phyloP scores from a whole-genome alignment of 768 basidiomycete genomes.

The Sutorius australiensis region DNA sequence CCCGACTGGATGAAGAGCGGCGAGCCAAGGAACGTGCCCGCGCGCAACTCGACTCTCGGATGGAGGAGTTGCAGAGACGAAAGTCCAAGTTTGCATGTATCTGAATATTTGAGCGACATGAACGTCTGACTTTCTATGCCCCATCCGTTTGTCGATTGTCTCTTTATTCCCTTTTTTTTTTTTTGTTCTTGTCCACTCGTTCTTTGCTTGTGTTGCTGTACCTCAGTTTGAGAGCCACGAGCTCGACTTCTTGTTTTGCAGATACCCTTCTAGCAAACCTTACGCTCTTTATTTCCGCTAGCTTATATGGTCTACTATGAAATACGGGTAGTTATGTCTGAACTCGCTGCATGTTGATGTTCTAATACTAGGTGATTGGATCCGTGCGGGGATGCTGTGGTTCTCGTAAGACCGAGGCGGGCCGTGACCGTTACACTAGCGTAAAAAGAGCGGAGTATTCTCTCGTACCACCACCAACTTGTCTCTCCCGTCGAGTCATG shows the following conservation, averaged over 20 bases:
- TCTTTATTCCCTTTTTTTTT: slow-evolving; percentile 1
- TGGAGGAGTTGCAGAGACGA: slow-evolving; percentile 79
- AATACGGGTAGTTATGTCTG: slow-evolving; percentile 23
- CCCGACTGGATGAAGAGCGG: slow-evolving; percentile 81
- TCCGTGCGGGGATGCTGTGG: slow-evolving; percentile 7
- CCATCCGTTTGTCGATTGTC: neutral
- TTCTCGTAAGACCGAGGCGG: slow-evolving; percentile 4
- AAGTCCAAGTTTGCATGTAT: slow-evolving; percentile 93
- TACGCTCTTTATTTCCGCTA: slow-evolving; percentile 21
- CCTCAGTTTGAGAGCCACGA: slow-evolving; percentile 26
- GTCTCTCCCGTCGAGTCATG: slow-evolving; percentile 26
- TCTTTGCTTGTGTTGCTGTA: slow-evolving; percentile 30
- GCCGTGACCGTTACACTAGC: slow-evolving; percentile 6
- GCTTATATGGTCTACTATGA: slow-evolving; percentile 36
- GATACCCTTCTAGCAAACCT: slow-evolving; percentile 26
- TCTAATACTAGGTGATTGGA: slow-evolving; percentile 25
- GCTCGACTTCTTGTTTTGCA: slow-evolving; percentile 25
- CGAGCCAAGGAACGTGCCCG: slow-evolving; percentile 85
- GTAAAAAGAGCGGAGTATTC: slow-evolving; percentile 20
- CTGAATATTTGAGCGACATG: slow-evolving; percentile 36
- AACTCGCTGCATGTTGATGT: slow-evolving; percentile 17
- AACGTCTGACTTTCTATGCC: slow-evolving; percentile 2
- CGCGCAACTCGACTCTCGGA: slow-evolving; percentile 80
- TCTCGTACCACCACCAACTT: slow-evolving; percentile 6
- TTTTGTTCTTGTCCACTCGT: slow-evolving; percentile 10